Conservation (phyloP, 1,284 basidiomycete species). For the Irpex sp. region DNA sequence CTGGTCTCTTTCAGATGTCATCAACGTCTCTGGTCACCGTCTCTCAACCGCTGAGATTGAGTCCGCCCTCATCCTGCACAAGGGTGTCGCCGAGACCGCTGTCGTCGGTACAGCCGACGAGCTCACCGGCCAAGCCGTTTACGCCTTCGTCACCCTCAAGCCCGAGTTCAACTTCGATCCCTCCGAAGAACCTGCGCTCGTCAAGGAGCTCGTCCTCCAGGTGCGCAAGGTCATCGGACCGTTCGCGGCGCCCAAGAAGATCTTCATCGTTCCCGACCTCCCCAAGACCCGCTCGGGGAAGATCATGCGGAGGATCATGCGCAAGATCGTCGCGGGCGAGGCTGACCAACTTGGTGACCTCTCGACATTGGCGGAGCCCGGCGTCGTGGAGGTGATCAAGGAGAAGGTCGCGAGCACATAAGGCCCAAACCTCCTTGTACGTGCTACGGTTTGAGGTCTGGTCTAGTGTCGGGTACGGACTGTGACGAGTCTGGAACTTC, state of each 20-base stretch:
- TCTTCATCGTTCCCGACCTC: conserved; percentile 82
- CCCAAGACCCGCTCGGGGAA: conserved; percentile 98
- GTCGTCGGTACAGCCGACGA: conserved; percentile 90
- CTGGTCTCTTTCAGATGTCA: conserved; percentile 56
- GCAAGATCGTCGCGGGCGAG: conserved; percentile 94
- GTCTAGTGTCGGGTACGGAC: too few species aligned
- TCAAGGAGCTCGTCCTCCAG: conserved; percentile 90
- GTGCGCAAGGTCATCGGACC: conserved; percentile 96
- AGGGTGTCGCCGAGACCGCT: conserved; percentile 89
- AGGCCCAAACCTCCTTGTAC: background rate
- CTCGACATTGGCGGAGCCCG: conserved; percentile 85
- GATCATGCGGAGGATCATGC: conserved; percentile 93
- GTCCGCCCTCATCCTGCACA: conserved; percentile 90
- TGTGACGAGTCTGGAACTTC: background rate
- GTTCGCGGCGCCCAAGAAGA: conserved; percentile 93
- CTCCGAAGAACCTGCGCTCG: conserved; percentile 65
- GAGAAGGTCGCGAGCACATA: conserved; percentile 50
- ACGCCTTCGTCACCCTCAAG: conserved; percentile 78
- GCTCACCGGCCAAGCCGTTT: conserved; percentile 84
- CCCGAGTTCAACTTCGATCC: conserved; percentile 76
- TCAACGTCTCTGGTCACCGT: conserved; percentile 95
- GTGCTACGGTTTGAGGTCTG: too few species aligned
- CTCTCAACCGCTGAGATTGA: conserved; percentile 98
- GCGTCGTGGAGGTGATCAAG: conserved; percentile 81
- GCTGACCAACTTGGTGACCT: conserved; percentile 93